These are phyloP conservation scores for Chalara sp. DNA, from an alignment of 2,329 filamentous ascomycete species.

Conservation along the genomic window DNA sequence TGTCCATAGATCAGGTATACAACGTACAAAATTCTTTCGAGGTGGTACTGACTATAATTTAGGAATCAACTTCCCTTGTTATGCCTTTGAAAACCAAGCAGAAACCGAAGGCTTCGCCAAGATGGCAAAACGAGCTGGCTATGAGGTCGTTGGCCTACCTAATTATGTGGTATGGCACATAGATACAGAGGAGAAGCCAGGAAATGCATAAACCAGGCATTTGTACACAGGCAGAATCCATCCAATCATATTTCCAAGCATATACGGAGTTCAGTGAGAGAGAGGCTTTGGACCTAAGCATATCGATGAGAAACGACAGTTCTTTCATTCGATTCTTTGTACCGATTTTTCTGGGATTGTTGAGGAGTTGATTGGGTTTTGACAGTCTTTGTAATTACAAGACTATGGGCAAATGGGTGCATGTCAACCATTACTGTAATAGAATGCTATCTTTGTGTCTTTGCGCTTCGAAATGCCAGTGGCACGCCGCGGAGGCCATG, in stretches of 20 bases:
- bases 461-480: conserved; percentile 2
- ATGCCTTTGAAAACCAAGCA: conserved; percentile 96
- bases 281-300: conserved; percentile 13
- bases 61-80: conserved; percentile 97
- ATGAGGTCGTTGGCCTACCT: conserved; percentile 83
- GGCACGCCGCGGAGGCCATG: conserved; percentile 1
- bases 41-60: conserved; percentile 19
- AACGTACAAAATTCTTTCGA: background rate
- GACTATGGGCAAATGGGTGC: conserved; percentile 8
- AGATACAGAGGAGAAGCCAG: conserved; percentile 90
- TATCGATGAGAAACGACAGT: conserved; percentile 13
- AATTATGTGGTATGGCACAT: conserved; percentile 99
- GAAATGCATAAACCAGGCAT: conserved; percentile 45
- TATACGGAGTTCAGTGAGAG: conserved; percentile 25
- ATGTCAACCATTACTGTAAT: conserved; percentile 18
- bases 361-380: conserved; percentile 13
- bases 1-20: conserved; percentile 83
- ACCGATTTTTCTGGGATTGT: conserved; percentile 12
- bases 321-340: conserved; percentile 18
- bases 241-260: conserved; percentile 24
- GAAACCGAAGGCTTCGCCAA: conserved; percentile 98
- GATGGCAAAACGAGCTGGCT: conserved; percentile 95
- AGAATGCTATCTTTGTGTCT: conserved; percentile 18
- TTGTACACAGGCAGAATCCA: conserved; percentile 14
- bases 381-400: conserved; percentile 9